A percentile compares a stretch with the other conserved stretches of the same genome.
phyloP scores from a whole-genome alignment of 176 grass and related monocot species.

The Raddia distichophylla region DNA sequence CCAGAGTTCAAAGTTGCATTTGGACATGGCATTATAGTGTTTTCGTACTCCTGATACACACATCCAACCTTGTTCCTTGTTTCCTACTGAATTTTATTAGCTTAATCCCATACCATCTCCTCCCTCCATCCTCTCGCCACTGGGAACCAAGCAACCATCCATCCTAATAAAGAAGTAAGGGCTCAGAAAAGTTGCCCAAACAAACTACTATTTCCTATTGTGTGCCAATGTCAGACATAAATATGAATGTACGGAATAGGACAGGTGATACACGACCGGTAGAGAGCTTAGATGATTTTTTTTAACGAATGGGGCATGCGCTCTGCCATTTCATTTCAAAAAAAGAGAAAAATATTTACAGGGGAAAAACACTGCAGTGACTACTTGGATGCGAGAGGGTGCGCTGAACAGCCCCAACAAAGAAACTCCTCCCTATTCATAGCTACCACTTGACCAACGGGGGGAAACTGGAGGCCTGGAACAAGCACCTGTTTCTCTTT shows the following conservation, averaged over 20 bases:
- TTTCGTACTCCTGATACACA: neutral
- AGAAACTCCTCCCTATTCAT: too few species aligned
- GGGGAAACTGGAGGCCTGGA: too few species aligned
- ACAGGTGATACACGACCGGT: neutral
- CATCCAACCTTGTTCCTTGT: neutral
- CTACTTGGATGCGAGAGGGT: too few species aligned
- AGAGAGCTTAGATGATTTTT: neutral
- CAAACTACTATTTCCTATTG: neutral
- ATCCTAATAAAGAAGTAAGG: neutral
- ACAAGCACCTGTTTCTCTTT: too few species aligned
- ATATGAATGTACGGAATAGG: neutral
- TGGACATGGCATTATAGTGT: neutral
- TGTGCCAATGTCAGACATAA: neutral
- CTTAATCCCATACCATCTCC: neutral
- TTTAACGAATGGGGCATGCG: too few species aligned
- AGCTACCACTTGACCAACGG: too few species aligned
- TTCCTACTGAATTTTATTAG: neutral
- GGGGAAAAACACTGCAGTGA: too few species aligned
- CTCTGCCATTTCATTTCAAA: too few species aligned
- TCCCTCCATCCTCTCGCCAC: neutral
- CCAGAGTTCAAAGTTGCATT: slow-evolving; percentile 1
- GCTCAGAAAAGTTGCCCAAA: neutral
- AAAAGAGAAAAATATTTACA: too few species aligned
- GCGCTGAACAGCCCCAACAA: too few species aligned
- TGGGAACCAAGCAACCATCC: neutral